Base-by-base conservation (phyloP, 179 eudicot genomes). In the Vitellaria paradoxa region DNA sequence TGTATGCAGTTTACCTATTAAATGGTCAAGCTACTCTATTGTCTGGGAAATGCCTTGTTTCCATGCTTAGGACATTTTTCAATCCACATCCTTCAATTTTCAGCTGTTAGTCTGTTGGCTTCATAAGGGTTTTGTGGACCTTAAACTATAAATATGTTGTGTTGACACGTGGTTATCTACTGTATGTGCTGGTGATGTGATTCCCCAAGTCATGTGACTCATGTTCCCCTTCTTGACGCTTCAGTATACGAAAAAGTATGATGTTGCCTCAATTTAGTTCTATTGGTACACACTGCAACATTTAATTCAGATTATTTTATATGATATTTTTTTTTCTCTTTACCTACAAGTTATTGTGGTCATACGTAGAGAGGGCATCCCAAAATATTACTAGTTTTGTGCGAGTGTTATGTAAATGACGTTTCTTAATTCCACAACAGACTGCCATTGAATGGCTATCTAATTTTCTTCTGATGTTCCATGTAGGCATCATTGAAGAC, bases 401-500 rank as follows among this genome's bases (percentile, higher is more conserved):
- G 61, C 18, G 23, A 59, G 0, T 59, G 63, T 59, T 18, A n/a
- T 7, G 24, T 5, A 20, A 59, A 59, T 59, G 63, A 2, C 1
- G 9, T 59, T 18, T 59, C 63, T 59, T 59, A 20, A 59, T 18
- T 59, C 21, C 7, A 1, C 24, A 59, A 18, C 63, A 4, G 63
- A 59, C 21, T 20, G 24, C 18, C 13, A 3, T 57, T 57, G 61
- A 49, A 69, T 24, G 7, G 50, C 37, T 5, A 12, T 53, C 45
- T 13, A 10, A 50, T 70, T 70, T 50, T 23, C 5, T 70, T 70
- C 45, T 1, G 5, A 1, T 70, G 42, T 49, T 70, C 6, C 46
- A 24, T 57, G 71, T 52, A 87, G 89, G 86, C 83, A 17, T 87
- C 89, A 9, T 71, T 87, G 86, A 87, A 84, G 89, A 87, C 89